phyloP scores from a whole-genome alignment of 2,329 filamentous ascomycete species.

The Penicillium sp. region DNA sequence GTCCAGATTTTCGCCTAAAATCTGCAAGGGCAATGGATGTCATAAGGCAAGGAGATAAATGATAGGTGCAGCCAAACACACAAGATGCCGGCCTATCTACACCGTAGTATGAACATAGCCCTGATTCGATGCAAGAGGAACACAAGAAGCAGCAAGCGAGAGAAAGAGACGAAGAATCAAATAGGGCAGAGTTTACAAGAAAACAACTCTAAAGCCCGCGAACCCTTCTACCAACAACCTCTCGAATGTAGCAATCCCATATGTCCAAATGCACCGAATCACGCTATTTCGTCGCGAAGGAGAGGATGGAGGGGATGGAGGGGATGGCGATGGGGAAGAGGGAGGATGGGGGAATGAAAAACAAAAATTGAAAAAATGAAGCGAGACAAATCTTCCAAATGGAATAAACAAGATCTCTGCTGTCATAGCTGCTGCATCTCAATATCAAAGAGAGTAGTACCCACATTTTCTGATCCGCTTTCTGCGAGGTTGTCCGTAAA shows the following conservation, averaged over 20 bases:
- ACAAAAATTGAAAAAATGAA: background rate
- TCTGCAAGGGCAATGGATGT: constrained; percentile 1
- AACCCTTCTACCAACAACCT: constrained; percentile 11
- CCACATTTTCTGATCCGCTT: constrained; percentile 61
- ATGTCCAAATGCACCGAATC: constrained; percentile 1
- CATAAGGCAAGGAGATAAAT: background rate
- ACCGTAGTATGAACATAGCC: background rate
- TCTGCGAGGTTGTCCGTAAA: constrained; percentile 39
- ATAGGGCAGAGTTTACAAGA: background rate
- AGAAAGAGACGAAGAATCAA: constrained; percentile 14
- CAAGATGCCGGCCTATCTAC: background rate
- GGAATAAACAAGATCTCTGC: constrained; percentile 9
- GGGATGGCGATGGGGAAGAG: background rate
- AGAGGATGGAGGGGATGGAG: background rate
- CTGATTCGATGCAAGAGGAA: background rate
- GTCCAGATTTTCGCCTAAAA: background rate
- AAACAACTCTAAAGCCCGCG: background rate
- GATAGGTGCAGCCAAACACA: background rate
- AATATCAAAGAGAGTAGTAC: constrained; percentile 60
- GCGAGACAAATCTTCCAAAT: constrained; percentile 12
- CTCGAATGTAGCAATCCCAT: constrained; percentile 20
- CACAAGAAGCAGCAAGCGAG: constrained; percentile 14
- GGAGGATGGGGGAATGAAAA: background rate
- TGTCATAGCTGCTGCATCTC: constrained; percentile 57
- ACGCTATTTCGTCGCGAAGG: constrained; percentile 9